These are phyloP conservation scores for Fraxinus pennsylvanica DNA, from an alignment of 257 asterid species.

Conservation along the genomic window DNA sequence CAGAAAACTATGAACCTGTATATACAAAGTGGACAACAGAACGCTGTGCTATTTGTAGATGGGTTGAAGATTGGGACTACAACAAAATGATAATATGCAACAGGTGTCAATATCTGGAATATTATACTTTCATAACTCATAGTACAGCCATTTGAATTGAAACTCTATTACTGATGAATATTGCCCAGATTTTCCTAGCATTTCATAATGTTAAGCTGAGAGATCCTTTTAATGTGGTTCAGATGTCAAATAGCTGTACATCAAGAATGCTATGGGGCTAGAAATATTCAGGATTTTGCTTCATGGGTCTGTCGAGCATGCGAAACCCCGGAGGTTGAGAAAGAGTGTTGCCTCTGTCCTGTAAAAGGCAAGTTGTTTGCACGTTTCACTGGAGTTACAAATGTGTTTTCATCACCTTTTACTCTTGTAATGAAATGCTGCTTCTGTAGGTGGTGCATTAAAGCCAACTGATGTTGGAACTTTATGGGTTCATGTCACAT, in stretches of 20 bases:
- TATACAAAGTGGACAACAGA: constrained; percentile 90
- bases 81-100: constrained; percentile 94
- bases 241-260: constrained; percentile 98
- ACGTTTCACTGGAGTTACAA: constrained; percentile 13
- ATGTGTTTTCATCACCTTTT: constrained; percentile 11
- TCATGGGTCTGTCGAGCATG: constrained; percentile 98
- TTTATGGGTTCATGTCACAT: constrained; percentile 92
- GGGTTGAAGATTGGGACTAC: constrained; percentile 99
- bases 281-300: constrained; percentile 61
- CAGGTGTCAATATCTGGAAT: constrained; percentile 53
- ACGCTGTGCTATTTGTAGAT: constrained; percentile 94
- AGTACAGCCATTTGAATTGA: constrained; percentile 10
- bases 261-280: constrained; percentile 94
- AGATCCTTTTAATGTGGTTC: constrained; percentile 25
- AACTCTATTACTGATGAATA: neutral
- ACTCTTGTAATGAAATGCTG: constrained; percentile 24
- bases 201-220: constrained; percentile 10
- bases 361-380: constrained; percentile 68
- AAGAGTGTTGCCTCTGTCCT: constrained; percentile 91
- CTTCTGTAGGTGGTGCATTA: constrained; percentile 84
- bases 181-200: neutral
- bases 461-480: constrained; percentile 82
- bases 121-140: constrained; percentile 17
- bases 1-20: constrained; percentile 78
- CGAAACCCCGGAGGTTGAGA: constrained; percentile 81